These are phyloP conservation scores for Aspergillus wentii DNA, from an alignment of 495 filamentous ascomycete species.

Conservation along the genomic window DNA sequence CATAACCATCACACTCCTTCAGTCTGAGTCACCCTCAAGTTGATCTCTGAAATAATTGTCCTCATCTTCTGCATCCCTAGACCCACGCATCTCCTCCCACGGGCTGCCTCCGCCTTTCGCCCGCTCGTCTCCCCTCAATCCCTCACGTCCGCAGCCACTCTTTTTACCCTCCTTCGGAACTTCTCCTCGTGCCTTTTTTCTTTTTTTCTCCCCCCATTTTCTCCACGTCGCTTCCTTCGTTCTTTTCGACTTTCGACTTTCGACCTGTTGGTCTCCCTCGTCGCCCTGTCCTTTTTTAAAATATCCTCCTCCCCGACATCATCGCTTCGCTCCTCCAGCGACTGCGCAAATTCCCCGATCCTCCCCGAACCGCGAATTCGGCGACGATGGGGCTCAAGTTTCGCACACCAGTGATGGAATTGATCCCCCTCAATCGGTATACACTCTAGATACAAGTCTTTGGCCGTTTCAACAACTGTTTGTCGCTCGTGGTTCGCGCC, in stretches of 20 bases:
- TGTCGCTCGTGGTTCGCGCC: too few relatives aligned
- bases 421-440: neutral
- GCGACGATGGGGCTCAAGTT: neutral
- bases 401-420: neutral
- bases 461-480: too few relatives aligned
- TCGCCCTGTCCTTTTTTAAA: neutral
- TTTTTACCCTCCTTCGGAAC: too few relatives aligned
- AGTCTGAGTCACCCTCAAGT: too few relatives aligned
- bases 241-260: slow-evolving; percentile 1
- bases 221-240: slow-evolving; percentile 1
- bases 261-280: slow-evolving; percentile 1
- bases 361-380: neutral
- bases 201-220: neutral
- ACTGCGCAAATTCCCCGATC: neutral
- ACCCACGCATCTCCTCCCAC: too few relatives aligned
- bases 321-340: neutral
- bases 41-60: too few relatives aligned
- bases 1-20: too few relatives aligned
- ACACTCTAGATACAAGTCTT: too few relatives aligned
- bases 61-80: too few relatives aligned
- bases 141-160: neutral
- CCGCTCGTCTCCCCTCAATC: neutral
- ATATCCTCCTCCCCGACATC: slow-evolving; percentile 1
- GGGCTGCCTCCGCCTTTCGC: too few relatives aligned
- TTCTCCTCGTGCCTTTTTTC: neutral